Evolutionary conservation across 192 early-diverging fungal genomes (phyloP).

Genomic region (Coemansia sp.): DNA sequence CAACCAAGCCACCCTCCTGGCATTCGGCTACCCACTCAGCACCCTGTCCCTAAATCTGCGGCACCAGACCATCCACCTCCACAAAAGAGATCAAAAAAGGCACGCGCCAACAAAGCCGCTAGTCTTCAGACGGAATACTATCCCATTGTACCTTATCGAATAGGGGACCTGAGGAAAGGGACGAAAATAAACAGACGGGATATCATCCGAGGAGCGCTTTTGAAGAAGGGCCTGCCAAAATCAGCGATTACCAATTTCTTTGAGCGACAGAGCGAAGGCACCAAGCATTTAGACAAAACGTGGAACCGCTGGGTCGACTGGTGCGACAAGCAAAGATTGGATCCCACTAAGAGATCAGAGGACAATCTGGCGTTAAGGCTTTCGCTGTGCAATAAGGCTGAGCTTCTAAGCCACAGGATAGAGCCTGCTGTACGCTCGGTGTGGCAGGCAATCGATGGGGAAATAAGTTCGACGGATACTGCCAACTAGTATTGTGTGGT

Average conservation of each 20-base stretch:
- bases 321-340: background rate
- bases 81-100: background rate
- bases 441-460: background rate
- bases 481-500: background rate
- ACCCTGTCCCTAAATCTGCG: background rate
- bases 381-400: background rate
- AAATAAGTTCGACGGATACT: background rate
- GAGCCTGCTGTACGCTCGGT: background rate
- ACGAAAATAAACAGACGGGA: background rate
- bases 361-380: background rate
- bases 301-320: background rate
- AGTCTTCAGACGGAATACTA: background rate
- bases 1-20: background rate
- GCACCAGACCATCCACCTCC: background rate
- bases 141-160: background rate
- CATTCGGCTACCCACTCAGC: background rate
- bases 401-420: background rate
- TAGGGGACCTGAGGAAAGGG: background rate
- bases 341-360: background rate
- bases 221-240: background rate
- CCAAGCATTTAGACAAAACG: background rate
- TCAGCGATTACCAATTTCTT: background rate
- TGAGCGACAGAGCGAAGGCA: too few relatives aligned
- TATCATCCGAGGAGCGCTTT: background rate
- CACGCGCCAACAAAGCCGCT: background rate